phyloP scores from a whole-genome alignment of 2,329 filamentous ascomycete genomes.

The Botryotinia narcissicola region DNA sequence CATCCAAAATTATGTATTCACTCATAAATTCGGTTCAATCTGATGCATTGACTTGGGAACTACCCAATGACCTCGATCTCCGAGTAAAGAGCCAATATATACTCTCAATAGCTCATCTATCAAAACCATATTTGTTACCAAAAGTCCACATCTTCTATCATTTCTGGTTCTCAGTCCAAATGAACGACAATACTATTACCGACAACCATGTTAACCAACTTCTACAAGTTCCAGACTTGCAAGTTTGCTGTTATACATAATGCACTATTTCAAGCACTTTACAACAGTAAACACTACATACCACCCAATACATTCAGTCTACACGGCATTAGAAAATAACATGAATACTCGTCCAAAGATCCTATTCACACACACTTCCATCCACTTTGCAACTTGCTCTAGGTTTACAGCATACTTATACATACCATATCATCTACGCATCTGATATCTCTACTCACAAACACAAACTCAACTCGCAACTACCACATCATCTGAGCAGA shows the following conservation, averaged over 20 bases:
- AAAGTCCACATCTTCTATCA: not conserved
- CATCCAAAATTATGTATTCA: not conserved
- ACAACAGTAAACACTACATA: not conserved
- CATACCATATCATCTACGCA: not conserved
- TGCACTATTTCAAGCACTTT: not conserved
- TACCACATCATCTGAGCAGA: not conserved
- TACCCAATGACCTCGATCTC: not conserved
- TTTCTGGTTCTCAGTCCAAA: not conserved
- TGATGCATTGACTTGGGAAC: not conserved
- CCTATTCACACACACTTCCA: not conserved
- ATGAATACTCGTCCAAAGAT: not conserved
- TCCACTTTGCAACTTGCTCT: not conserved
- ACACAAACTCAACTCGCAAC: not conserved
- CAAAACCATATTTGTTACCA: not conserved
- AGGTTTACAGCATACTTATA: not conserved
- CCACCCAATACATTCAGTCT: not conserved
- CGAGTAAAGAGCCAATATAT: not conserved
- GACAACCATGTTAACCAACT: no score
- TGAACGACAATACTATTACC: no score
- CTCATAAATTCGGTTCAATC: not conserved
- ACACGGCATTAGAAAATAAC: not conserved
- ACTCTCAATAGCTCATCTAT: not conserved
- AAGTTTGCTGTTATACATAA: no score
- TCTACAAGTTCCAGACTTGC: no score
- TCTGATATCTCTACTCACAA: not conserved